Conservation (phyloP, 495 filamentous ascomycete genomes). For the Hamigera avellanea region DNA sequence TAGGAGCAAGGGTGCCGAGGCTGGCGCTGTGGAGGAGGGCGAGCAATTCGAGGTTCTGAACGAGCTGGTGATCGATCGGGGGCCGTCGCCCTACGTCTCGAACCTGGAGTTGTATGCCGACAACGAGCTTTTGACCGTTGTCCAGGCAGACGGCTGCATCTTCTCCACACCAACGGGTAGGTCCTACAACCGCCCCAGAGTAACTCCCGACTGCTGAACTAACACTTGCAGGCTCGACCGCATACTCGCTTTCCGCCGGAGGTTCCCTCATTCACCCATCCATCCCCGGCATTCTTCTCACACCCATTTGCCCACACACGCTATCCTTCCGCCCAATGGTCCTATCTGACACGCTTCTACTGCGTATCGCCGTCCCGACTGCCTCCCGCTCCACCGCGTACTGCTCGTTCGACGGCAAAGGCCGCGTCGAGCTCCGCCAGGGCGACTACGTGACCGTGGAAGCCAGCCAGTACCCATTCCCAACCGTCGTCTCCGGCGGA, state of each 20-base stretch:
- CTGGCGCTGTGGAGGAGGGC: conserved; percentile 49
- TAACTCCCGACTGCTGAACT: not conserved
- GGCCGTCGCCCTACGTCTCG: conserved; percentile 93
- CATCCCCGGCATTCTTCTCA: conserved; percentile 93
- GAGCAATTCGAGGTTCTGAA: conserved; percentile 95
- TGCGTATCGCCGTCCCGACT: conserved; percentile 76
- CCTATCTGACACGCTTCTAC: conserved; percentile 86
- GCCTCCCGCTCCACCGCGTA: conserved; percentile 84
- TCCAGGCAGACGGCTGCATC: conserved; percentile 94
- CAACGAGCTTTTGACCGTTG: conserved; percentile 81
- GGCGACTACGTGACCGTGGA: conserved; percentile 93
- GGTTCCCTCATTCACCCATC: conserved; percentile 94
- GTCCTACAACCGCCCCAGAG: conserved; percentile 6
- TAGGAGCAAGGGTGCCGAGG: conserved; percentile 31
- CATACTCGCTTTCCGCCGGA: conserved; percentile 91
- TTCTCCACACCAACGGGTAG: conserved; percentile 88
- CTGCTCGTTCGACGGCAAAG: conserved; percentile 94
- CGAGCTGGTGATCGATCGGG: conserved; percentile 94
- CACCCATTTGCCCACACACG: conserved; percentile 95
- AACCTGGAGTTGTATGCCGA: conserved; percentile 91
- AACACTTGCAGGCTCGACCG: conserved; percentile 56
- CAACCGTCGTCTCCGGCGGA: conserved; percentile 66
- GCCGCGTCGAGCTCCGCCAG: conserved; percentile 77
- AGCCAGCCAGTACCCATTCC: conserved; percentile 91
- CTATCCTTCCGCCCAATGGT: conserved; percentile 96